Evolutionary conservation across 805 yeast genomes (phyloP), one percentile per base, ranked within the genome.

Genomic region (Candida broadrunensis): DNA sequence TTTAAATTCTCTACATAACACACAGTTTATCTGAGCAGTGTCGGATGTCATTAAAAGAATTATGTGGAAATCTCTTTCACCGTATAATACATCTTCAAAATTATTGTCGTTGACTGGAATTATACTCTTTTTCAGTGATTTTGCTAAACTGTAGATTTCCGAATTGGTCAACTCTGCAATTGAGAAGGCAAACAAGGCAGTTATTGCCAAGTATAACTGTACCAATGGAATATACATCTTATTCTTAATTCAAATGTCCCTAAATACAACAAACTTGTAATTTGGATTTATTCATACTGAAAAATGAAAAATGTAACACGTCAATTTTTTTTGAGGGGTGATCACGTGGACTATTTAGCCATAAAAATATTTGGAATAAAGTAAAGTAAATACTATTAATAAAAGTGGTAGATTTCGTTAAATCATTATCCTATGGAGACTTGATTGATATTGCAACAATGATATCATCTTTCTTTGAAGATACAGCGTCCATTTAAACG

Each of bases 11-110:
- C 66, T 51, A 73, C 99, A 93, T 38, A 86, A 68, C 1, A 69
- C 67, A 67, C 99, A 93, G 11, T 86, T 87, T 55, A 90, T 76
- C 45, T 78, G 78, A 1, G 88, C 73, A 36, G 81, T 74, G 8
- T 83, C 76, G 2, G 97, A 88, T 0, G 97, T 85, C 45, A 91
- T 64, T 41, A 83, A 72, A 24, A 81, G 53, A 11, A 85, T 72
- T n/a, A 86, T 55, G 29, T 84, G 74, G 60, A 78, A 80, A 52
- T 88, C 88, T 54, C 91, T 74, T 17, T 81, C 77, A 4, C 88
- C 87, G 19, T 65, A 65, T 41, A 88, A 64, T 16, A 83, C 56
- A 13, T 65, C 61, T 47, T 77, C 72, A 55, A 68, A 85, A 57
- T 81, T 87, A 35, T 61, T 61, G 52, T 82, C 88, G n/a, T 75